Evolutionary conservation across 371 early-diverging fungal species (phyloP).

Genomic region (Mortierella polycephala): DNA sequence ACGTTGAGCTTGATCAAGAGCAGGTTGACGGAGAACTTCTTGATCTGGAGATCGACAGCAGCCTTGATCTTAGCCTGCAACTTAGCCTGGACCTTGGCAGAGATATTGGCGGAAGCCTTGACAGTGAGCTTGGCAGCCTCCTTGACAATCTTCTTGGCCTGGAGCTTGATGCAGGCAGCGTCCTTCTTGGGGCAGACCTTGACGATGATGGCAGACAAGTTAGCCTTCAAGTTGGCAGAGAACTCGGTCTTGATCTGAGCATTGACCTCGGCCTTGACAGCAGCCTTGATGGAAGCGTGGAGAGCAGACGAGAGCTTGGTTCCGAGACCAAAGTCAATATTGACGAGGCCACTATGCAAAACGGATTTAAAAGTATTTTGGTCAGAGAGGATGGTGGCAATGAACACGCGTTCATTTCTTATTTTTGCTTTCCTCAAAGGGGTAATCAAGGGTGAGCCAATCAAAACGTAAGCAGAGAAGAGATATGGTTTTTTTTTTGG

Average conservation of each 20-base stretch:
- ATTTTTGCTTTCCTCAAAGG: no score
- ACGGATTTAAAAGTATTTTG: neutral
- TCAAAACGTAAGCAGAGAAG: no score
- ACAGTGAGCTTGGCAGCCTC: slow-evolving; percentile 39
- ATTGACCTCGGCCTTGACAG: slow-evolving; percentile 49
- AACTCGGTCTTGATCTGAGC: slow-evolving; percentile 49
- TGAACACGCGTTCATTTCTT: no score
- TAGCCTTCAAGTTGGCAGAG: slow-evolving; percentile 32
- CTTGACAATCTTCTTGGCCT: slow-evolving; percentile 45
- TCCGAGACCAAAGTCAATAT: slow-evolving; percentile 38
- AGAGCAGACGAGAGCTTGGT: slow-evolving; percentile 35
- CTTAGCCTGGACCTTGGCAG: slow-evolving; percentile 32
- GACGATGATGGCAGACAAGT: slow-evolving; percentile 37
- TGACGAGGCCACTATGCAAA: slow-evolving; percentile 29
- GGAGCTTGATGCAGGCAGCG: slow-evolving; percentile 36
- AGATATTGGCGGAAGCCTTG: slow-evolving; percentile 49
- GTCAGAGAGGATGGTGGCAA: neutral
- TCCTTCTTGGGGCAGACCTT: slow-evolving; percentile 51
- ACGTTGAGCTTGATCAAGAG: slow-evolving; percentile 34
- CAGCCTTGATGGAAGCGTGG: slow-evolving; percentile 44
- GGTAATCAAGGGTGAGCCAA: no score
- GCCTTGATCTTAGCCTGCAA: slow-evolving; percentile 40
- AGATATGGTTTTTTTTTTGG: no score
- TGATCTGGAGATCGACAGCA: slow-evolving; percentile 42
- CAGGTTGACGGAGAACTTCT: slow-evolving; percentile 46